Evolutionary conservation across 2,329 filamentous ascomycete genomes (phyloP), one percentile per base, ranked within the genome.

Genomic region (Aphanoascus verrucosus): DNA sequence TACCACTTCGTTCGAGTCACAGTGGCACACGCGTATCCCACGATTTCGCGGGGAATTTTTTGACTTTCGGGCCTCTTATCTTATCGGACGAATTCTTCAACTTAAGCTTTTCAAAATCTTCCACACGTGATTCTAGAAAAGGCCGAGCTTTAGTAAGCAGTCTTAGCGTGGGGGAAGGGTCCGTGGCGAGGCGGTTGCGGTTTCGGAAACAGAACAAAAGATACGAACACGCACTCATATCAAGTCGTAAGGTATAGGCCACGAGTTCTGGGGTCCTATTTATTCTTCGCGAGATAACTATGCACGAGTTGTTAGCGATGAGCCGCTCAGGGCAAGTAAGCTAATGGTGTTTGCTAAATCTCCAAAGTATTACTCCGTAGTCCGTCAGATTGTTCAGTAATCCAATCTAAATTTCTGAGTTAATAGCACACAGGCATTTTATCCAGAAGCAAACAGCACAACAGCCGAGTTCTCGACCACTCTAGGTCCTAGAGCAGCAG

Each of bases 401-500:
- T 37, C 11, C 35, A 12, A 3, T 37, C 35, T 37, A 37, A 37
- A 31, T 32, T 2, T 23, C n/a, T 23, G 19, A 45, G 12, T 5
- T 19, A n/a, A 23, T 43, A 43, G 15, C 20, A 9, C 9, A 11
- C 12, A n/a, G 15, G 2, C 15, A 37, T 38, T 15, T 35, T 46
- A 45, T 52, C 50, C 32, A 28, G 50, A 52, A 35, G 31, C 23
- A 32, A 72, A 69, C 40, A 72, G 52, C 9, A 70, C 67, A 28
- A 71, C 69, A 0, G 67, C 70, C 34, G 68, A 70, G 32, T 71
- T 60, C 44, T 66, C 59, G 7, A 74, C 65, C 12, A 75, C 60
- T n/a, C 67, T 64, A 15, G 69, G 69, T 0, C 74, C 74, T 45
- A 76, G 59, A 7, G 63, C 66, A 2, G 74, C 72, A 8, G 72